Conservation (phyloP, 768 basidiomycete species). For the Leccinum imitatum region DNA sequence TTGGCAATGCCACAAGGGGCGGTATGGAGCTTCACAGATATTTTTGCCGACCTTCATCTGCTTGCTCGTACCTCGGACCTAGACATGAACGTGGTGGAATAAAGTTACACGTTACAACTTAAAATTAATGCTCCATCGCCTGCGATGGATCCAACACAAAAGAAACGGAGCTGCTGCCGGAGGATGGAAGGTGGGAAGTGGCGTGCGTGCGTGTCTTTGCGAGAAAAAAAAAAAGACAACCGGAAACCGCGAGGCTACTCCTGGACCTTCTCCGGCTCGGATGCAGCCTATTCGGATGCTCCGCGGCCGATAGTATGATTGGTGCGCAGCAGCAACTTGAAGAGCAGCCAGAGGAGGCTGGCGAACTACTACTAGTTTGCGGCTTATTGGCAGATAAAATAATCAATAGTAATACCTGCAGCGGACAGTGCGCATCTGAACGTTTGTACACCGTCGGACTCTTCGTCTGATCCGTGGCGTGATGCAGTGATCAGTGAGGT, state of each 20-base stretch:
- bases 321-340: not conserved
- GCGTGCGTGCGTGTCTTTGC: not conserved
- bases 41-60: not conserved
- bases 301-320: not conserved
- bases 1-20: not conserved
- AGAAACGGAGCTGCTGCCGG: not conserved
- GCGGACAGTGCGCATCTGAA: not conserved
- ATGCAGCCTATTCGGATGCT: not conserved
- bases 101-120: not conserved
- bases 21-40: not conserved
- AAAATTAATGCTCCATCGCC: not conserved
- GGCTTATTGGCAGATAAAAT: not conserved
- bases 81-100: not conserved
- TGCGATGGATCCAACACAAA: conserved; percentile 7
- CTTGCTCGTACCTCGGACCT: not conserved
- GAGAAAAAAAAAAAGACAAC: not conserved
- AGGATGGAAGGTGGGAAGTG: not conserved
- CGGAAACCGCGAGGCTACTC: not conserved
- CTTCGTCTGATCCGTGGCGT: not conserved
- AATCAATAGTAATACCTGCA: not conserved
- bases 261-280: not conserved
- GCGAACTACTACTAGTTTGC: not conserved
- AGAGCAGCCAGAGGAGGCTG: not conserved
- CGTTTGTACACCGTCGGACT: not conserved
- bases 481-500: not conserved